Evolutionary conservation across 2,329 filamentous ascomycete species (phyloP), one percentile per base, ranked within the genome.

Genomic region (Allantophomopsis cytisporea): DNA sequence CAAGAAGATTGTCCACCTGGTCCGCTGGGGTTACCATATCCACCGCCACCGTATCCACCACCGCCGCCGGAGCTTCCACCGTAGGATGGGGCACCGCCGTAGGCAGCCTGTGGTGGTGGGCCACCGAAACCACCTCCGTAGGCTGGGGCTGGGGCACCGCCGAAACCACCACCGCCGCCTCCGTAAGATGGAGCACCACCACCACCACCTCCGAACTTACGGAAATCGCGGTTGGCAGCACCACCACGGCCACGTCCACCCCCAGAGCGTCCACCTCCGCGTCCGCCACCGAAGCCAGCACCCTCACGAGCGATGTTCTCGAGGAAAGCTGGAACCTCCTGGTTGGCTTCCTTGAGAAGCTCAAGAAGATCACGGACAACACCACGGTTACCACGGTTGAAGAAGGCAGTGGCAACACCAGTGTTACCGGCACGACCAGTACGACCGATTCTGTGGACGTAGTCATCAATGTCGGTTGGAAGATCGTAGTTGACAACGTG

Each of bases 401-500:
- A 96, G 75, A 98, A 98, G 41, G 91, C 91, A 52, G 91, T 98
- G 5, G 91, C 85, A 51, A 94, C 80, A 81, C 91, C 91, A 54
- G 89, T 96, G 73, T 98, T 98, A 63, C 91, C 91, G 49, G 91
- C 91, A 86, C 91, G 91, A 59, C 91, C 91, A 49, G 91, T 98
- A 89, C 91, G 91, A 80, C 91, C 91, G 56, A 98, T 98, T 62
- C 91, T 85, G 66, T 98, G 91, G 43, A 98, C 91, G 53, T 98
- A 98, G 64, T 96, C 91, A 55, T 96, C 91, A 54, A 96, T 94
- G 57, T 96, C 91, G 41, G 88, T 95, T 37, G 91, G 91, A n/a
- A 98, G 75, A 62, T 98, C 91, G 63, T 98, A 98, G 72, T 98
- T 98, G 73, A 98, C 79, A 37, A 98, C 91, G 65, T 98, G 91